Base-by-base conservation (phyloP, 306 rosid species). In the Pyrus pyrifolia region DNA sequence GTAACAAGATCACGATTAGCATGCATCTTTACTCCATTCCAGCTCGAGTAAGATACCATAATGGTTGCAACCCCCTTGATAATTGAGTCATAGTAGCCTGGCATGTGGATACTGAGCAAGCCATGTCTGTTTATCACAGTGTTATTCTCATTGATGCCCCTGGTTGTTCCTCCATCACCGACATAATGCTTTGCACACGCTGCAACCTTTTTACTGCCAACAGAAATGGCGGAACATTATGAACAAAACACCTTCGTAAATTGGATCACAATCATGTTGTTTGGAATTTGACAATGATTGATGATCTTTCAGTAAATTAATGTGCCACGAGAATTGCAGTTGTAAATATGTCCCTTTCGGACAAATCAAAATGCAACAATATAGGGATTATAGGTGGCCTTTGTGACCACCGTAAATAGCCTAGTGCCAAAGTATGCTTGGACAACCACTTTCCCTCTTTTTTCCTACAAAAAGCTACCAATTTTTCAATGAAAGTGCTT, bases 1-100 rank as follows among this genome's bases (percentile, higher is more conserved):
- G 85, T 81, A 66, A 84, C 57, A 17, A 84, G 80, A 2, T 84
- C 80, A 2, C 22, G 65, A 53, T 84, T 77, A n/a, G 82, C 80
- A 15, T 84, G 87, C 87, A 84, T 84, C 71, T 84, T 84, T 17
- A 68, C 59, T n/a, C 87, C 85, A 21, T 84, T 84, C 87, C 87
- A 84, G 58, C 87, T 84, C 4, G 87, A 80, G 57, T 84, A 84
- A 0, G 87, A 84, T 31, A 84, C 64, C 87, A 84, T 84, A 58
- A 84, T 18, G 21, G 87, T 84, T 23, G 75, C 46, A 12, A 84
- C 87, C 7, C 87, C 87, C 23, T 77, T 71, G 67, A 68, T 77
- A 60, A 84, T 65, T 1, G 87, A 77, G 68, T 63, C 66, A 52
- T 68, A 73, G 75, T 80, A 84, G 22, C 44, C 85, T n/a, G 87